Evolutionary conservation across 345 rosid species (phyloP).

Genomic region (Rhodamnia argentea): DNA sequence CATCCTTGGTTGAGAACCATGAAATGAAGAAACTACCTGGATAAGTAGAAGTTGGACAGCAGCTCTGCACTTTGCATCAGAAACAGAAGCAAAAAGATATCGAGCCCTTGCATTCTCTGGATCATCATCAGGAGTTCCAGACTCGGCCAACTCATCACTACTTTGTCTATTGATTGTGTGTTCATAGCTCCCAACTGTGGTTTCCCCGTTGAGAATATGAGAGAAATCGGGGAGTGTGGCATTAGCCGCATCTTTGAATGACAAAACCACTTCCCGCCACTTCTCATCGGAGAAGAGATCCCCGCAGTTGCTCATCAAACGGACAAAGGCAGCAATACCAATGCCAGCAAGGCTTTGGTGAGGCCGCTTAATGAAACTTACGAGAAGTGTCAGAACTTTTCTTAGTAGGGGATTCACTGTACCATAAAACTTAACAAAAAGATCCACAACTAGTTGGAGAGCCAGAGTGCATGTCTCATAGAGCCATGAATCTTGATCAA

Average conservation of each 20-base stretch:
- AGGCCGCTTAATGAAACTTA: slow-evolving; percentile 90
- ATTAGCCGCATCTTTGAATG: slow-evolving; percentile 79
- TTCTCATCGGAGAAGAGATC: slow-evolving; percentile 81
- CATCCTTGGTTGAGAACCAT: background rate
- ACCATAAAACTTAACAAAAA: slow-evolving; percentile 82
- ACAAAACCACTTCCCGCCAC: slow-evolving; percentile 85
- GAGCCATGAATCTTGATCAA: slow-evolving; percentile 97
- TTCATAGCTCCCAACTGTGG: slow-evolving; percentile 16
- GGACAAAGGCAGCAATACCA: slow-evolving; percentile 96
- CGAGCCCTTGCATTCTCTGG: slow-evolving; percentile 36
- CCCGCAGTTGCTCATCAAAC: slow-evolving; percentile 94
- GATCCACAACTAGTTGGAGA: slow-evolving; percentile 95
- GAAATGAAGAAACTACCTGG: slow-evolving; percentile 46
- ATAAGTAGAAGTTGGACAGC: slow-evolving; percentile 94
- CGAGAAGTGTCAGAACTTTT: slow-evolving; percentile 75
- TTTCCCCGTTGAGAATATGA: slow-evolving; percentile 43
- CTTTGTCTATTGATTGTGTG: slow-evolving; percentile 19
- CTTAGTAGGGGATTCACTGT: slow-evolving; percentile 89
- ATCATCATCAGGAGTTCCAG: slow-evolving; percentile 28
- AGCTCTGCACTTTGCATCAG: slow-evolving; percentile 94
- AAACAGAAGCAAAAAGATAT: slow-evolving; percentile 44
- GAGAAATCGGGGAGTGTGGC: slow-evolving; percentile 87
- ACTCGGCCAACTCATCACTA: slow-evolving; percentile 35
- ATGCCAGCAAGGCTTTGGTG: slow-evolving; percentile 99
- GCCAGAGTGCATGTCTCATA: slow-evolving; percentile 99